phyloP scores from a whole-genome alignment of 2,329 filamentous ascomycete species.

The Didymella segeticola region DNA sequence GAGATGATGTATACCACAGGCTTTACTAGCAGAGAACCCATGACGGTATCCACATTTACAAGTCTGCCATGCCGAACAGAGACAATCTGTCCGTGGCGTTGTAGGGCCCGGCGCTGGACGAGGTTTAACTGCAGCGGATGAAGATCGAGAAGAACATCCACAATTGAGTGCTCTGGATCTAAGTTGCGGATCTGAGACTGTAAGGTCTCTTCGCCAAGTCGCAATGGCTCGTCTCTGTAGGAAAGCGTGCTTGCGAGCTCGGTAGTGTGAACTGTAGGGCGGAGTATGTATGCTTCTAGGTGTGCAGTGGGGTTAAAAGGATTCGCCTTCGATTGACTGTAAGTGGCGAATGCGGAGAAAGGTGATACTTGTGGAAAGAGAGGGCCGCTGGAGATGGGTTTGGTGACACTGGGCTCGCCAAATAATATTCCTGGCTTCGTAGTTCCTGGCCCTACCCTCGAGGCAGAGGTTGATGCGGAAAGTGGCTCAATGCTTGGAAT shows the following conservation, averaged over 20 bases:
- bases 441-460: not conserved
- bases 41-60: not conserved
- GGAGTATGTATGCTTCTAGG: conserved; percentile 7
- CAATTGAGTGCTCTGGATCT: conserved; percentile 20
- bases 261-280: not conserved
- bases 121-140: conserved; percentile 22
- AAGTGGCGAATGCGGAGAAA: not conserved
- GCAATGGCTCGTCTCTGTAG: not conserved
- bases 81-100: conserved; percentile 23
- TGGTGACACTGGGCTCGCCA: conserved; percentile 6
- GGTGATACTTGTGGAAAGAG: not conserved
- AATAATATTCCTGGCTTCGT: not conserved
- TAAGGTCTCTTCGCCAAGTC: not conserved
- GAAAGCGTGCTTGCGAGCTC: not conserved
- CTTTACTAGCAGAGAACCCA: not conserved
- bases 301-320: not conserved
- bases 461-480: not conserved
- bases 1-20: conserved; percentile 3
- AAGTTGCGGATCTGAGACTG: not conserved
- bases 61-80: conserved; percentile 18
- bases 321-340: not conserved
- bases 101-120: conserved; percentile 17
- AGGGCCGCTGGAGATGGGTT: not conserved
- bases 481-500: too few species aligned
- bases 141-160: conserved; percentile 24